Evolutionary conservation across 345 rosid species (phyloP).

Genomic region (Syzygium aqueum): DNA sequence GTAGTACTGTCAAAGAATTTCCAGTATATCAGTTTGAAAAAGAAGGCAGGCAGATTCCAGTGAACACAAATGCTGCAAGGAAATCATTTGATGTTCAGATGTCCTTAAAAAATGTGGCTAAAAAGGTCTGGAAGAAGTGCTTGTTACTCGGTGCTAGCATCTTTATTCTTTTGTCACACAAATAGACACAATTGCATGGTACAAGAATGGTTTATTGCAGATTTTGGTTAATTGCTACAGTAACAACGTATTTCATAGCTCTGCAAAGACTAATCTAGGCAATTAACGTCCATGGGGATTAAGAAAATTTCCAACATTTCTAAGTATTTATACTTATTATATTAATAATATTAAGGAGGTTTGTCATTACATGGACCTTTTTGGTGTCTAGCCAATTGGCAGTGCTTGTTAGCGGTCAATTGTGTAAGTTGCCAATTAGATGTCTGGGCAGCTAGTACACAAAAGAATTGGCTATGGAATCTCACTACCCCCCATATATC

Average conservation of each 20-base stretch:
- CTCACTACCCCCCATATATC: neutral
- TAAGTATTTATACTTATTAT: neutral
- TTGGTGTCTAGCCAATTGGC: neutral
- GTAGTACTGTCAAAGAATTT: conserved; percentile 96
- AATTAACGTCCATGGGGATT: neutral
- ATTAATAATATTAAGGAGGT: neutral
- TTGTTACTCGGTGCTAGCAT: neutral
- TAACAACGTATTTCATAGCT: neutral
- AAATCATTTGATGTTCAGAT: conserved; percentile 92
- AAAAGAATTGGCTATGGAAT: neutral
- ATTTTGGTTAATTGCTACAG: neutral
- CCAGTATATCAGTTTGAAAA: conserved; percentile 97
- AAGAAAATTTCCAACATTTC: neutral
- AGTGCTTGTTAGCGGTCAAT: neutral
- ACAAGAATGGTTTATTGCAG: neutral
- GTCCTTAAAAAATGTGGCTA: conserved; percentile 90
- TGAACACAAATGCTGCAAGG: conserved; percentile 93
- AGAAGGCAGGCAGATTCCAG: conserved; percentile 95
- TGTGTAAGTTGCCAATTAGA: neutral
- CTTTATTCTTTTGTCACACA: neutral
- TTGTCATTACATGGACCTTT: neutral
- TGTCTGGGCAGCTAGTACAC: neutral
- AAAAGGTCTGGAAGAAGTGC: conserved; percentile 46
- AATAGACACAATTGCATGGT: neutral
- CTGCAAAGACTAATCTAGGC: neutral